A percentile compares a stretch with the other conserved stretches of the same genome.
These are phyloP conservation scores for Orbilia blumenaviensis DNA, from an alignment of 2,329 filamentous ascomycete species.

Conservation along the genomic window DNA sequence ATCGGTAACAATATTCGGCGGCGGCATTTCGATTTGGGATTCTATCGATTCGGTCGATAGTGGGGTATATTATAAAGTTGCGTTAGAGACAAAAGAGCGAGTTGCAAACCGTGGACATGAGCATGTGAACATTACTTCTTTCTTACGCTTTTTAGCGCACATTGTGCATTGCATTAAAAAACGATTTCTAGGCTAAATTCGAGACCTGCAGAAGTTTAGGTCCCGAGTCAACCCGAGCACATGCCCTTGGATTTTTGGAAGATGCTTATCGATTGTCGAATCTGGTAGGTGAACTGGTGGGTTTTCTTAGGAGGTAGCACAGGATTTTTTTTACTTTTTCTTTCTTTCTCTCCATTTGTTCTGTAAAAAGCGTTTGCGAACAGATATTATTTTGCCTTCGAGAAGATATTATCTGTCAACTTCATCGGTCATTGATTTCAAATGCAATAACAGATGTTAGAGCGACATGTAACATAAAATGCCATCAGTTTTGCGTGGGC, in stretches of 20 bases:
- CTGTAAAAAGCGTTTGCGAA: too few species aligned
- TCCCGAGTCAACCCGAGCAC: background rate
- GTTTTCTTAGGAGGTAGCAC: background rate
- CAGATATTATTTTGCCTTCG: too few species aligned
- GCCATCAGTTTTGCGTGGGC: background rate
- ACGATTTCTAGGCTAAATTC: too few species aligned
- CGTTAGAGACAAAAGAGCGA: background rate
- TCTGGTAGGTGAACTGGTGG: too few species aligned
- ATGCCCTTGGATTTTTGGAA: background rate
- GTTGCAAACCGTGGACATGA: background rate
- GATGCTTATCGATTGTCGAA: too few species aligned
- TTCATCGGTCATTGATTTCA: too few species aligned
- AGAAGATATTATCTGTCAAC: background rate
- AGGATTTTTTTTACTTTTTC: too few species aligned
- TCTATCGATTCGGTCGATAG: background rate
- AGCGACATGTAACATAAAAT: background rate
- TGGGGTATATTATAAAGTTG: conserved; percentile 1
- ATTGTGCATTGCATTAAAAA: too few species aligned
- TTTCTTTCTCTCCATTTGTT: too few species aligned
- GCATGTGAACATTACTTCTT: background rate
- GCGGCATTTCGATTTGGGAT: conserved; percentile 21
- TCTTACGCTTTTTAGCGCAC: background rate
- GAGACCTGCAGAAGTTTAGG: too few species aligned
- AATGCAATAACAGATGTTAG: too few species aligned
- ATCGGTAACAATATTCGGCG: conserved; percentile 3